Percentiles rank a stretch among this genome's conserved stretches.
Conservation (phyloP, 768 basidiomycete species). For the Crassisporium funariophilum region DNA sequence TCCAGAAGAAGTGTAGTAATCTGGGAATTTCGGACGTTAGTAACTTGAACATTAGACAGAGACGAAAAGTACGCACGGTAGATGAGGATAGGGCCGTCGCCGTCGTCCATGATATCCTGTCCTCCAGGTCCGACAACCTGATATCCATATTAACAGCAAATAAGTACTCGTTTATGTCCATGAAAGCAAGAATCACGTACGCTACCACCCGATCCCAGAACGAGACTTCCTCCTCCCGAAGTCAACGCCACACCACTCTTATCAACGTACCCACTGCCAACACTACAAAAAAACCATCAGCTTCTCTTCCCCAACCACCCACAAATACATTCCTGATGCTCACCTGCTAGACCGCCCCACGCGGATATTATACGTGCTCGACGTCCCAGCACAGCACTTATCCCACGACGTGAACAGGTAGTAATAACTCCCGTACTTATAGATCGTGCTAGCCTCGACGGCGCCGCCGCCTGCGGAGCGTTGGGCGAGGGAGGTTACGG, state of each 20-base stretch:
- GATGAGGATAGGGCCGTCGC: conserved; percentile 48
- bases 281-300: conserved; percentile 24
- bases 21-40: conserved; percentile 24
- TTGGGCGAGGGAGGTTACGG: conserved; percentile 43
- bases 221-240: conserved; percentile 54
- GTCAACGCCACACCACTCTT: conserved; percentile 44
- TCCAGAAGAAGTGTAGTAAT: conserved; percentile 52
- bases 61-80: conserved; percentile 43
- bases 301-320: too few relatives aligned
- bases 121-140: conserved; percentile 58
- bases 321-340: conserved; percentile 13
- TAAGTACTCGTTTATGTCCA: background rate
- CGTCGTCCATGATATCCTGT: conserved; percentile 48
- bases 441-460: conserved; percentile 52
- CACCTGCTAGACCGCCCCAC: conserved; percentile 52
- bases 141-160: background rate
- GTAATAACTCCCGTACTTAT: conserved; percentile 45
- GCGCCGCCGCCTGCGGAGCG: conserved; percentile 47
- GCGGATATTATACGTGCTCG: conserved; percentile 61
- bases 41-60: background rate
- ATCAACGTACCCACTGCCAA: conserved; percentile 50
- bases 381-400: conserved; percentile 49
- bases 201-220: conserved; percentile 46
- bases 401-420: conserved; percentile 64
- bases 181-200: too few relatives aligned